Evolutionary conservation across 345 rosid genomes (phyloP).

Genomic region (Bretschneidera sinensis): DNA sequence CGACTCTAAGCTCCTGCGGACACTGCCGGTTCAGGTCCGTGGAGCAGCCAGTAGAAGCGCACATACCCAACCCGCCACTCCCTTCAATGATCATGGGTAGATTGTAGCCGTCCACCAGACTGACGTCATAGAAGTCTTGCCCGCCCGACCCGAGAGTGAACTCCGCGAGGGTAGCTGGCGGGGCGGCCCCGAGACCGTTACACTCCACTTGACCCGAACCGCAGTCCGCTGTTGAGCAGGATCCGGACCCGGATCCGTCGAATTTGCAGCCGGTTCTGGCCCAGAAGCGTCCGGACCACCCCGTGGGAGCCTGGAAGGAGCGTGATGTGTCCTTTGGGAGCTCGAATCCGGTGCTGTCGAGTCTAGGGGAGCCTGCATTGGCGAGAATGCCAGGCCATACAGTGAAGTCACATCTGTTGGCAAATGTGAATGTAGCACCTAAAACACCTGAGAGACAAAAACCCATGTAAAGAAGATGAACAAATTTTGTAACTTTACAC

Average conservation of each 20-base stretch:
- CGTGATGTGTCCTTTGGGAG: constrained; percentile 50
- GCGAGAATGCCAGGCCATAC: constrained; percentile 80
- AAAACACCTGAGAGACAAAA: constrained; percentile 3
- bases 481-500: too few species aligned
- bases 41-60: constrained; percentile 73
- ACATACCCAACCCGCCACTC: constrained; percentile 69
- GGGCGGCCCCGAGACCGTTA: constrained; percentile 69
- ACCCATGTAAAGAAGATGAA: too few species aligned
- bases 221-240: constrained; percentile 68
- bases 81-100: constrained; percentile 77
- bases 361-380: constrained; percentile 54
- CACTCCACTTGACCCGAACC: constrained; percentile 70
- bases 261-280: constrained; percentile 64
- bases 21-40: constrained; percentile 75
- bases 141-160: constrained; percentile 80
- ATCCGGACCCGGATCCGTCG: constrained; percentile 50
- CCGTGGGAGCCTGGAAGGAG: constrained; percentile 65
- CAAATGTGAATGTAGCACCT: constrained; percentile 60
- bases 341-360: constrained; percentile 61
- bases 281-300: constrained; percentile 88
- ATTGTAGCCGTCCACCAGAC: constrained; percentile 94
- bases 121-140: constrained; percentile 88
- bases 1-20: constrained; percentile 64
- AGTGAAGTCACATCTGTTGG: constrained; percentile 49
- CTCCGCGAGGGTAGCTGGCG: constrained; percentile 83